phyloP scores from a whole-genome alignment of 805 yeast species.

The Lipomyces spencermartinsiae region DNA sequence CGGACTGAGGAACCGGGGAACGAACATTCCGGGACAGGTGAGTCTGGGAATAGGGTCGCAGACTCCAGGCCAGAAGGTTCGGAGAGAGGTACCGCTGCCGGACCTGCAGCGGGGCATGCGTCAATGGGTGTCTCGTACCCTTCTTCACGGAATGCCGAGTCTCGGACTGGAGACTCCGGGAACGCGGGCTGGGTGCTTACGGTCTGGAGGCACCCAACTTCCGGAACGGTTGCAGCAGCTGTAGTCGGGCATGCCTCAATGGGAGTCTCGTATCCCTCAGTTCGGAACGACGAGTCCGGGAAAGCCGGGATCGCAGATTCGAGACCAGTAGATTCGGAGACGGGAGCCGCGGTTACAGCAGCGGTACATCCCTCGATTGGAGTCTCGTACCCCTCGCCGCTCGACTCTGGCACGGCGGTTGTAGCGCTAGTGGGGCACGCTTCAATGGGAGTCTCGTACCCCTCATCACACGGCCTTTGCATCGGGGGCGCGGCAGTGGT shows the following conservation, averaged over 20 bases:
- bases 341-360: not conserved
- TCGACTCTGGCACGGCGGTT: not conserved
- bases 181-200: not conserved
- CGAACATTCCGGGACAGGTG: not conserved
- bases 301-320: not conserved
- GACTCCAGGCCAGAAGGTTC: not conserved
- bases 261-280: not conserved
- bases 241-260: not conserved
- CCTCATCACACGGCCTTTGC: not conserved
- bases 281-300: not conserved
- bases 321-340: no score
- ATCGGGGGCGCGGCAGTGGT: not conserved
- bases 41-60: not conserved
- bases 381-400: not conserved
- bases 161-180: not conserved
- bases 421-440: not conserved
- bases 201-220: no score
- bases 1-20: not conserved
- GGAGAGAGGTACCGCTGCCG: not conserved
- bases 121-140: not conserved
- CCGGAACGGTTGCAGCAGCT: not conserved
- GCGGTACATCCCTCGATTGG: not conserved
- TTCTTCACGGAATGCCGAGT: not conserved
- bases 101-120: not conserved
- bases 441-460: not conserved